These are phyloP conservation scores for Alectoria sarmentosa DNA, from an alignment of 495 filamentous ascomycete genomes.

Conservation along the genomic window DNA sequence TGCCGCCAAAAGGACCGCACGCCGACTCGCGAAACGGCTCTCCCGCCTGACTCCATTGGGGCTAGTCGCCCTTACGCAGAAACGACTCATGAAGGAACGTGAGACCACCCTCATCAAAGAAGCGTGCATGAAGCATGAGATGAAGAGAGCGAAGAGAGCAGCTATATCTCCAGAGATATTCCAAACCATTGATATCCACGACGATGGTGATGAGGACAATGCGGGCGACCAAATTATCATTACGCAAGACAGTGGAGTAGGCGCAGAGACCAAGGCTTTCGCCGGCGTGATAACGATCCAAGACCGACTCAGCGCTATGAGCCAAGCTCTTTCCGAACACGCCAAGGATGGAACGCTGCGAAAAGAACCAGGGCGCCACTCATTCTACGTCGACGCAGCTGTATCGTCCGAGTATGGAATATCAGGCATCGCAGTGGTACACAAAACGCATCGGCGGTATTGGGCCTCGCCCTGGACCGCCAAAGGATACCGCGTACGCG, in stretches of 20 bases:
- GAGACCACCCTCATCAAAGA: neutral
- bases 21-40: neutral
- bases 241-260: neutral
- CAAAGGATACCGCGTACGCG: slow-evolving; percentile 15
- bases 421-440: slow-evolving; percentile 9
- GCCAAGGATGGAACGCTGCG: neutral
- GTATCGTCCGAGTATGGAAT: neutral
- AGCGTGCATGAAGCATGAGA: slow-evolving; percentile 4
- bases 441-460: slow-evolving; percentile 10
- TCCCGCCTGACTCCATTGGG: neutral
- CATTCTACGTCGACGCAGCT: slow-evolving; percentile 10
- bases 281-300: slow-evolving; percentile 13
- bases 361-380: slow-evolving; percentile 13
- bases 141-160: slow-evolving; percentile 17
- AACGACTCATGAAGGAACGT: neutral
- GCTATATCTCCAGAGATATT: neutral
- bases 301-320: slow-evolving; percentile 12
- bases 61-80: neutral
- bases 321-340: slow-evolving; percentile 20
- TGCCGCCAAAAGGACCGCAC: neutral
- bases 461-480: slow-evolving; percentile 15
- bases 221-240: neutral
- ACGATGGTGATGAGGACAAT: neutral
- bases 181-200: slow-evolving; percentile 3
- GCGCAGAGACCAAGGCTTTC: slow-evolving; percentile 1